Evolutionary conservation across 441 rosid species (phyloP).

Genomic region (Syzygium syzygioides): DNA sequence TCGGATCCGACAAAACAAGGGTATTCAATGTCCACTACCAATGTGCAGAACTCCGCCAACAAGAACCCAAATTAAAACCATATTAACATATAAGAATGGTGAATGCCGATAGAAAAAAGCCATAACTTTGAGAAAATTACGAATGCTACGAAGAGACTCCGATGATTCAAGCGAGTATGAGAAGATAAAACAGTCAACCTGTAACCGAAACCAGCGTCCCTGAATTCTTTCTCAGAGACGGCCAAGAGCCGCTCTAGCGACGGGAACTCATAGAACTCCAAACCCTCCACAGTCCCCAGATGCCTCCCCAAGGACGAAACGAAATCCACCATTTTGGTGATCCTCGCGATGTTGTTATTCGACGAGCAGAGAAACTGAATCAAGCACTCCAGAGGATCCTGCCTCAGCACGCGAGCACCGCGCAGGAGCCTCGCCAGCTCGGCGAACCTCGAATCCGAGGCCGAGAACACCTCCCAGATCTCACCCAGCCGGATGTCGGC

Average conservation of each 20-base stretch:
- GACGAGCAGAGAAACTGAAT: slow-evolving; percentile 86
- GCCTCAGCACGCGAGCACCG: slow-evolving; percentile 88
- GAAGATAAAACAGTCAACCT: slow-evolving; percentile 29
- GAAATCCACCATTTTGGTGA: slow-evolving; percentile 84
- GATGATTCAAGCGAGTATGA: neutral
- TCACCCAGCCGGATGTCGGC: slow-evolving; percentile 38
- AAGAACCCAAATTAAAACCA: neutral
- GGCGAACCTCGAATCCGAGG: slow-evolving; percentile 55
- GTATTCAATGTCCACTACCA: neutral
- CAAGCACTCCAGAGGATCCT: slow-evolving; percentile 86
- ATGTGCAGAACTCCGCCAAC: neutral
- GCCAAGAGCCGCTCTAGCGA: slow-evolving; percentile 51
- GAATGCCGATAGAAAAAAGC: neutral
- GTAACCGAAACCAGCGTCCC: slow-evolving; percentile 90
- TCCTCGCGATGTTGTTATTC: slow-evolving; percentile 77
- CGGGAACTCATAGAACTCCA: slow-evolving; percentile 77
- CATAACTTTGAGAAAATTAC: neutral
- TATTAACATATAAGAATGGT: neutral
- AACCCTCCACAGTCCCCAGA: slow-evolving; percentile 58
- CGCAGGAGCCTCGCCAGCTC: slow-evolving; percentile 47
- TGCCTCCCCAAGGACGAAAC: slow-evolving; percentile 55
- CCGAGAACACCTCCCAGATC: slow-evolving; percentile 67
- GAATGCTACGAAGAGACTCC: slow-evolving; percentile 1
- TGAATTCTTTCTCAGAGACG: slow-evolving; percentile 62
- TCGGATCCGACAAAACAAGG: neutral